phyloP scores from a whole-genome alignment of 345 rosid species.

The Toxicodendron radicans region DNA sequence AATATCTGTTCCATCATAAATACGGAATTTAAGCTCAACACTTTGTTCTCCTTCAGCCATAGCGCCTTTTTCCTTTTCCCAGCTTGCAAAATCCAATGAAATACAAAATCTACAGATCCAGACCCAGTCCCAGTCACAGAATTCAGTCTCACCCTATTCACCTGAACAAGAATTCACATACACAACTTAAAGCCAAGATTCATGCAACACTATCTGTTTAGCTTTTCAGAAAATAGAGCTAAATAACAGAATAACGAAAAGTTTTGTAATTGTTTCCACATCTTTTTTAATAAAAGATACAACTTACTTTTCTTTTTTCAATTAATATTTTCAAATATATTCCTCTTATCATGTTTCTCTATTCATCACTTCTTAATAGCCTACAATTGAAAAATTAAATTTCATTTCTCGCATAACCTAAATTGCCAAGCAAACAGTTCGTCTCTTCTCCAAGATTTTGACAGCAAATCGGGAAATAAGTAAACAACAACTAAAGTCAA shows the following conservation, averaged over 20 bases:
- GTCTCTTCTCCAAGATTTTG: background rate
- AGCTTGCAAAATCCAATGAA: constrained; percentile 23
- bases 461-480: background rate
- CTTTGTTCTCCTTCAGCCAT: constrained; percentile 31
- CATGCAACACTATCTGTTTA: background rate
- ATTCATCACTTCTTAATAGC: background rate
- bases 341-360: background rate
- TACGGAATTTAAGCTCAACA: constrained; percentile 45
- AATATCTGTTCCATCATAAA: constrained; percentile 46
- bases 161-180: constrained; percentile 21
- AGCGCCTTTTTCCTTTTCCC: constrained; percentile 21
- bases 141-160: constrained; percentile 23
- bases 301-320: background rate
- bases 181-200: constrained; percentile 6
- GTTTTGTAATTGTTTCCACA: too few species aligned
- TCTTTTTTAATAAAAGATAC: background rate
- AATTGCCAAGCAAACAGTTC: background rate
- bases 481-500: background rate
- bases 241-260: background rate
- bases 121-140: constrained; percentile 6
- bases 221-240: background rate
- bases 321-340: background rate
- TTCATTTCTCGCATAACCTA: background rate
- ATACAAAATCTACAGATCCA: constrained; percentile 14
- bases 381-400: background rate